phyloP scores from a whole-genome alignment of 257 asterid species.

The Solanum okadae region DNA sequence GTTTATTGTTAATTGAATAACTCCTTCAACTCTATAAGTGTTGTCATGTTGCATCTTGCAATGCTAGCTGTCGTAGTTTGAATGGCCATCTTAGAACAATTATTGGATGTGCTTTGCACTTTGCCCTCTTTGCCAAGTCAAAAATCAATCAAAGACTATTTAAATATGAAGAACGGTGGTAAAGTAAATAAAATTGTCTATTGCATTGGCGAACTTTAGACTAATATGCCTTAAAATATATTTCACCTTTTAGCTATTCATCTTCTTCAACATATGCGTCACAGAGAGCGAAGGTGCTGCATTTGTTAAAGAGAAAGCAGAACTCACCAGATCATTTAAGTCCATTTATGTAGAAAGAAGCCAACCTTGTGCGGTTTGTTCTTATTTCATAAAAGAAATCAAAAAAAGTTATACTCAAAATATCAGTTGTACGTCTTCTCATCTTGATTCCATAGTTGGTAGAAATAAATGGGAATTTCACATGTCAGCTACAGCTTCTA shows the following conservation, averaged over 20 bases:
- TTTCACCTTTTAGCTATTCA: background rate
- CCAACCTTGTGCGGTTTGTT: background rate
- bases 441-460: background rate
- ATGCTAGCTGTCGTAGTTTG: background rate
- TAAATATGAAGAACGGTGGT: background rate
- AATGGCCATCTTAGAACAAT: background rate
- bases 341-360: background rate
- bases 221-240: background rate
- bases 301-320: too few relatives aligned
- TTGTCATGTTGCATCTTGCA: too few relatives aligned
- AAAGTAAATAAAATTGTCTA: too few relatives aligned
- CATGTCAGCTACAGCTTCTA: background rate
- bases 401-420: too few relatives aligned
- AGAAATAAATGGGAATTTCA: background rate
- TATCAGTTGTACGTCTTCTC: background rate
- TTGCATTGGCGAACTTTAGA: background rate
- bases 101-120: too few relatives aligned
- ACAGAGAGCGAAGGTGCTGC: background rate
- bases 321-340: background rate
- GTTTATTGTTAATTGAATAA: too few relatives aligned
- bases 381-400: background rate
- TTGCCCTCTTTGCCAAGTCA: too few relatives aligned
- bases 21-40: too few relatives aligned
- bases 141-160: too few relatives aligned
- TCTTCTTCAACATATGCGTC: background rate